A percentile compares a stretch with the other conserved stretches of the same genome.
These are phyloP conservation scores for Candida anutae DNA, from an alignment of 1,139 yeast genomes.

Conservation along the genomic window DNA sequence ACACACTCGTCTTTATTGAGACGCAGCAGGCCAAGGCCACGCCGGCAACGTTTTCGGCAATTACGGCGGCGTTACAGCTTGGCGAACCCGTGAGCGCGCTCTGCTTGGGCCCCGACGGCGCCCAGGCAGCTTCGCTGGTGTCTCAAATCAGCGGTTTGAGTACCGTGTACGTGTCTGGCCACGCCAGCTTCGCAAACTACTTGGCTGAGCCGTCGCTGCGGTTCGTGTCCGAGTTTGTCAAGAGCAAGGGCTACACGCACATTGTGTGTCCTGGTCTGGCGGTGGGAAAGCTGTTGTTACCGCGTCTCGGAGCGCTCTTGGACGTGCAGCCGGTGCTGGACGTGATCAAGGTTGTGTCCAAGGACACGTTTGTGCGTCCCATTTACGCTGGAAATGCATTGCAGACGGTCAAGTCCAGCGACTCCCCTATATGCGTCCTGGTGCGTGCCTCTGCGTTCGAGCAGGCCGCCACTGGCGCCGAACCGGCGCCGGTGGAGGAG, in stretches of 20 bases:
- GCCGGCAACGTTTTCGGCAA: constrained; percentile 60
- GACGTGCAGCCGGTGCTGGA: constrained; percentile 89
- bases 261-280: constrained; percentile 78
- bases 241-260: constrained; percentile 47
- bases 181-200: constrained; percentile 43
- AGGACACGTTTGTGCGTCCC: constrained; percentile 79
- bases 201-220: constrained; percentile 66
- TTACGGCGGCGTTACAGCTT: constrained; percentile 56
- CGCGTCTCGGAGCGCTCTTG: constrained; percentile 77
- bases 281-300: constrained; percentile 79
- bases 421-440: constrained; percentile 58
- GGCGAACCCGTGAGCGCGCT: constrained; percentile 62
- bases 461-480: constrained; percentile 46
- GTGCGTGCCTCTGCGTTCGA: constrained; percentile 83
- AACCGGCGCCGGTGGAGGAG: constrained; percentile 23
- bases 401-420: constrained; percentile 70
- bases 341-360: constrained; percentile 56
- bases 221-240: constrained; percentile 39
- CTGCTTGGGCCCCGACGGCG: constrained; percentile 48
- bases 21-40: constrained; percentile 39
- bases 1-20: constrained; percentile 73
- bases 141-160: constrained; percentile 31
- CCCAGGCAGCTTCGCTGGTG: constrained; percentile 28
- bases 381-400: constrained; percentile 95
- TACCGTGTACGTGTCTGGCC: constrained; percentile 46